Percentiles rank a stretch among this genome's conserved stretches.
These are phyloP conservation scores for Triticum urartu DNA, from an alignment of 176 grass and related monocot genomes.

Conservation along the genomic window DNA sequence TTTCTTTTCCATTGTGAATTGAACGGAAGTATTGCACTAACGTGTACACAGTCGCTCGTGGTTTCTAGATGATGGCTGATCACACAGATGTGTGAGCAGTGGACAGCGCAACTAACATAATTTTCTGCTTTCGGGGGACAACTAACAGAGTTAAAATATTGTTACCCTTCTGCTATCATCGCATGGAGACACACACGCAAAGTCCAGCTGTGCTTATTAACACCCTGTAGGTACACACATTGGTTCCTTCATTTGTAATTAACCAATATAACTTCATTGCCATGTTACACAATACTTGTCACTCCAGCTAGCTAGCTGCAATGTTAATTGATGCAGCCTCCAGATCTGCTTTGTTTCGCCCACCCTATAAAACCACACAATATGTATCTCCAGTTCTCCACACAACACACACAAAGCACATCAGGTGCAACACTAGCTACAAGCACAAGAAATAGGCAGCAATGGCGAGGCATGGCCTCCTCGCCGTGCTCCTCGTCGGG, in stretches of 20 bases:
- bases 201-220: not conserved
- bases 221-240: not conserved
- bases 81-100: not conserved
- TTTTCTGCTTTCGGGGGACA: not conserved
- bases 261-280: not conserved
- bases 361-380: not conserved
- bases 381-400: not conserved
- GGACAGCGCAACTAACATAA: not conserved
- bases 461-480: slow-evolving; percentile 7
- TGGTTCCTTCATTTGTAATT: not conserved
- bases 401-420: not conserved
- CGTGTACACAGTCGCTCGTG: too few relatives aligned
- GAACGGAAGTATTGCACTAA: not conserved
- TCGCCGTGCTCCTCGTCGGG: not conserved
- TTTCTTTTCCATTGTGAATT: not conserved
- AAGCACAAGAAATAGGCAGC: not conserved
- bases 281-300: not conserved
- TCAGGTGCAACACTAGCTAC: too few relatives aligned
- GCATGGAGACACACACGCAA: not conserved
- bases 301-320: not conserved
- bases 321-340: not conserved
- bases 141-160: not conserved
- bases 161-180: too few relatives aligned
- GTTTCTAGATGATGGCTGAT: not conserved
- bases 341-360: not conserved